Evolutionary conservation across 768 basidiomycete species (phyloP).

Genomic region (Royoungia palumana): DNA sequence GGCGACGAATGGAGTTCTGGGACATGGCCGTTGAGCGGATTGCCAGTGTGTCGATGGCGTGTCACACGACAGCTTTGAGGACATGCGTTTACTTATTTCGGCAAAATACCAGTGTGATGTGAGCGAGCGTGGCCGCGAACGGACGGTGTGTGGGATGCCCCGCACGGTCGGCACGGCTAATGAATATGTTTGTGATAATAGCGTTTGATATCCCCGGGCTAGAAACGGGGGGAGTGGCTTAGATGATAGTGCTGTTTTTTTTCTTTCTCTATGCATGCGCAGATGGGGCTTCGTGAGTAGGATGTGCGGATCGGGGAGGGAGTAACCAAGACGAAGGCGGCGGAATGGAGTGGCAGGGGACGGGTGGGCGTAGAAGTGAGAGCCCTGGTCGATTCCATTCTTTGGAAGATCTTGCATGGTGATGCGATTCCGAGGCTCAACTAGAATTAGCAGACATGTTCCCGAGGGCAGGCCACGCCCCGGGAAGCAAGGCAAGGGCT

Average conservation of each 20-base stretch:
- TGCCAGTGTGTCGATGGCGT: conserved; percentile 44
- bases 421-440: conserved; percentile 15
- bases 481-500: conserved; percentile 17
- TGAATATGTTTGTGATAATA: conserved; percentile 18
- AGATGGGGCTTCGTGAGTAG: conserved; percentile 19
- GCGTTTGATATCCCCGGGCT: conserved; percentile 28
- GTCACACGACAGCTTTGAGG: conserved; percentile 11
- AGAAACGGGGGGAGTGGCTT: conserved; percentile 35
- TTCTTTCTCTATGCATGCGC: too few species aligned
- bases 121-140: conserved; percentile 54
- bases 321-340: conserved; percentile 32
- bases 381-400: conserved; percentile 21
- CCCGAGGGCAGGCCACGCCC: conserved; percentile 19
- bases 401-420: conserved; percentile 15
- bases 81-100: conserved; percentile 10
- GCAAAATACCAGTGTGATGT: conserved; percentile 22
- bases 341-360: neutral
- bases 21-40: conserved; percentile 57
- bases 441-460: conserved; percentile 17
- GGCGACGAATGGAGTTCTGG: conserved; percentile 48
- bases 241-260: conserved; percentile 49
- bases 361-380: conserved; percentile 2
- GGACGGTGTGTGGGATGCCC: conserved; percentile 44
- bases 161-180: conserved; percentile 1
- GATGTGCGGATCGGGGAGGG: conserved; percentile 34